Evolutionary conservation across 23 red algal genomes (phyloP), one percentile per base, ranked within the genome.

Genomic region (Gracilaria caudata): DNA sequence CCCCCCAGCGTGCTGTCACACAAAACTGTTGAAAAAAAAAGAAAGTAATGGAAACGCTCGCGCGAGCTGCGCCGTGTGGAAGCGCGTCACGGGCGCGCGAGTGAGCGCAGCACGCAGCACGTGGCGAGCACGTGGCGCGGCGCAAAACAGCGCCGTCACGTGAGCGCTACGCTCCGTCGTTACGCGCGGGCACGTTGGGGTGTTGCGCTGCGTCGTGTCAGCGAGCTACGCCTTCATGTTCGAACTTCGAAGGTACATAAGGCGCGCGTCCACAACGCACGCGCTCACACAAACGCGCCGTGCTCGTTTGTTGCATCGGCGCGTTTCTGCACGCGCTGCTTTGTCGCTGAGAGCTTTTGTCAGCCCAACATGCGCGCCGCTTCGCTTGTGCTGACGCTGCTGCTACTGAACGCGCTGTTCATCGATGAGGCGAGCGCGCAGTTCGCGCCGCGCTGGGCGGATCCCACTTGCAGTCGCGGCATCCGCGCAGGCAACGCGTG

Each of bases 401-500:
- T 17, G 12, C 39, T 40, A n/a, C 70, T 49, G 19, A 4, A 0
- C 43, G 70, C 43, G 70, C 70, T n/a, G n/a, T n/a, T n/a, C n/a
- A n/a, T n/a, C n/a, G n/a, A n/a, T n/a, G n/a, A 0, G n/a, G 38
- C 70, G 37, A 38, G 21, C 70, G 70, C 39, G 23, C 70, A 49
- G 29, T 7, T 26, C 38, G 70, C 70, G 19, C 7, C 77, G 21
- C 44, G 56, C 39, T 1, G 51, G 2, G 77, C 56, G 3, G 77
- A 80, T 80, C 77, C 77, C 34, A 54, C 44, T 7, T 80, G 77
- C 56, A 4, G 0, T 3, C 51, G 51, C 51, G 77, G 77, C 21
- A 80, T 80, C 24, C 33, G 51, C 47, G 21, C n/a, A 5, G 43
- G 46, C 56, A 29, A 0, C 56, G 77, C 77, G 4, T 80, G 77